These are phyloP conservation scores for Backusella psychrophila DNA, from an alignment of 192 early-diverging fungal genomes.

Conservation along the genomic window DNA sequence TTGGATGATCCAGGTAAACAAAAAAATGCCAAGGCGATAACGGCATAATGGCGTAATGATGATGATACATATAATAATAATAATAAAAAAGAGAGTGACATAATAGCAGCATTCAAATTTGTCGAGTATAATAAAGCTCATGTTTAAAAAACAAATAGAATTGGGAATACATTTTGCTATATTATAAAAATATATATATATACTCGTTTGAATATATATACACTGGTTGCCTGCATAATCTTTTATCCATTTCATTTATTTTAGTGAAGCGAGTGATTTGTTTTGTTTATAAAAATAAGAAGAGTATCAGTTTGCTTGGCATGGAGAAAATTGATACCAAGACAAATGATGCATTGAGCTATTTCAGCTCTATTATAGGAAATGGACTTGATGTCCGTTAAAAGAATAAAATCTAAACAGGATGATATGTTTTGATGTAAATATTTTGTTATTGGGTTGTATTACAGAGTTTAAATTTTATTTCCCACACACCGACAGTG, in stretches of 20 bases:
- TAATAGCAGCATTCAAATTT: background rate
- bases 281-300: background rate
- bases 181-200: too few species aligned
- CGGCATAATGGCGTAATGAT: background rate
- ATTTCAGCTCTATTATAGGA: background rate
- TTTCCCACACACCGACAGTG: background rate
- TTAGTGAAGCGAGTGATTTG: too few species aligned
- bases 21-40: background rate
- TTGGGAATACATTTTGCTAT: too few species aligned
- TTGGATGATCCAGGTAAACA: background rate
- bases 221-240: too few species aligned
- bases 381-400: background rate
- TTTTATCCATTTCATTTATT: too few species aligned
- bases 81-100: too few species aligned
- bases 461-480: background rate
- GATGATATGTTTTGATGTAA: background rate
- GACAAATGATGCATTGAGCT: background rate
- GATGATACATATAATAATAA: too few species aligned
- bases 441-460: background rate
- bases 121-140: too few species aligned
- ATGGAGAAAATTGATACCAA: background rate
- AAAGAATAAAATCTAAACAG: background rate
- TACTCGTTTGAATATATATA: too few species aligned
- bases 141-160: too few species aligned
- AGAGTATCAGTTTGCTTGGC: background rate